Evolutionary conservation across 2,329 filamentous ascomycete genomes (phyloP).

Genomic region (Ramularia endophylla): DNA sequence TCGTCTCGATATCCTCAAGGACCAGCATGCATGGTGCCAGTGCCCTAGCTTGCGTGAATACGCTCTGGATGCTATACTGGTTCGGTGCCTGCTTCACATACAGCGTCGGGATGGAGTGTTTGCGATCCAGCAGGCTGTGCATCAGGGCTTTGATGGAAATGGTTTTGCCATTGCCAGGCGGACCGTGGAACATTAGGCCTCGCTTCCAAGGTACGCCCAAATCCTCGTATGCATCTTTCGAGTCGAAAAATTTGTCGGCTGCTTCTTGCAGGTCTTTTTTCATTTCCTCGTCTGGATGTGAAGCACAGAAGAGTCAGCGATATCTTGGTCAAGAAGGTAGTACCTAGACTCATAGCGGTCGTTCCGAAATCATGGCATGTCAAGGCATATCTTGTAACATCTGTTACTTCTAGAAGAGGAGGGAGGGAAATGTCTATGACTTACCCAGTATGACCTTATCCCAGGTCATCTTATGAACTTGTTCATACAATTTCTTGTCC

Average conservation of each 20-base stretch:
- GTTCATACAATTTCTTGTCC: constrained; percentile 33
- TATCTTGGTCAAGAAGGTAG: no score
- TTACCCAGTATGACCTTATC: constrained; percentile 40
- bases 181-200: constrained; percentile 32
- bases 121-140: constrained; percentile 37
- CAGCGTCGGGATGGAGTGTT: constrained; percentile 33
- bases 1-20: constrained; percentile 65
- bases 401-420: no score
- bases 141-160: constrained; percentile 37
- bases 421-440: no score
- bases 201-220: constrained; percentile 45
- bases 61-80: constrained; percentile 42
- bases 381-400: no score
- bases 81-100: constrained; percentile 35
- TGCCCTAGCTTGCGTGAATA: constrained; percentile 55
- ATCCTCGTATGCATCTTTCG: constrained; percentile 35
- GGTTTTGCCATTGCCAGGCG: constrained; percentile 40
- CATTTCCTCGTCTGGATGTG: constrained; percentile 32
- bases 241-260: constrained; percentile 38
- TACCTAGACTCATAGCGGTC: no score
- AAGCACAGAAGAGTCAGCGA: no score
- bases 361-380: no score
- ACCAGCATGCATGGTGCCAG: constrained; percentile 63
- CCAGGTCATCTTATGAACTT: constrained; percentile 39
- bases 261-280: constrained; percentile 37